Conservation (phyloP, 1,284 basidiomycete species). For the Prillingera fragicola region DNA sequence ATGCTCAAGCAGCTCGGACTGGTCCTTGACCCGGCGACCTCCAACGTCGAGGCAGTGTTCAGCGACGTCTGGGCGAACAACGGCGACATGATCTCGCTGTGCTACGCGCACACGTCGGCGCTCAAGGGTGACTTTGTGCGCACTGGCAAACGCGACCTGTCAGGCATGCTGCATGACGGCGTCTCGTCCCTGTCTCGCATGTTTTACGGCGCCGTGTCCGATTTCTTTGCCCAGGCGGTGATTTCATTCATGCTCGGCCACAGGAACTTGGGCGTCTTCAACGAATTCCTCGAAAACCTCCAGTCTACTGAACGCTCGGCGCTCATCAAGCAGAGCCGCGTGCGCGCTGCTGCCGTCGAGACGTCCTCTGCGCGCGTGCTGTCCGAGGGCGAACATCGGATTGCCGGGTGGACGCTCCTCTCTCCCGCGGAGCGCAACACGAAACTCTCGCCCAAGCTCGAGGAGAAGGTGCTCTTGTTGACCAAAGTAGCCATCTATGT, state of each 20-base stretch:
- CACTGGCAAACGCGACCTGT: slow-evolving; percentile 88
- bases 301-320: slow-evolving; percentile 85
- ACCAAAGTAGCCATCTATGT: slow-evolving; percentile 62
- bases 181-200: slow-evolving; percentile 80
- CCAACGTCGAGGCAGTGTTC: slow-evolving; percentile 69
- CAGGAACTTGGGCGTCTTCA: slow-evolving; percentile 75
- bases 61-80: slow-evolving; percentile 84
- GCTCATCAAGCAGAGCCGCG: slow-evolving; percentile 75
- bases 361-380: slow-evolving; percentile 75
- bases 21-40: slow-evolving; percentile 25
- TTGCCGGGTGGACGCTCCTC: slow-evolving; percentile 88
- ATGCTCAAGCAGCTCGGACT: slow-evolving; percentile 72
- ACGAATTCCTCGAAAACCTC: slow-evolving; percentile 79
- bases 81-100: slow-evolving; percentile 42
- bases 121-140: slow-evolving; percentile 96
- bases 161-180: slow-evolving; percentile 83
- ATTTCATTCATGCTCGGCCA: slow-evolving; percentile 85
- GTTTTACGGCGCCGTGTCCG: slow-evolving; percentile 59
- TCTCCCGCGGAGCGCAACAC: slow-evolving; percentile 71
- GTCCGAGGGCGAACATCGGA: slow-evolving; percentile 68
- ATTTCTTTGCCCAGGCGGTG: slow-evolving; percentile 94
- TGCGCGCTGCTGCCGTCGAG: slow-evolving; percentile 81
- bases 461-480: slow-evolving; percentile 88
- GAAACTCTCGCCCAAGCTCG: slow-evolving; percentile 68
- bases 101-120: slow-evolving; percentile 55